These are phyloP conservation scores for Alternaria sp. DNA, from an alignment of 2,329 filamentous ascomycete genomes.

Conservation along the genomic window DNA sequence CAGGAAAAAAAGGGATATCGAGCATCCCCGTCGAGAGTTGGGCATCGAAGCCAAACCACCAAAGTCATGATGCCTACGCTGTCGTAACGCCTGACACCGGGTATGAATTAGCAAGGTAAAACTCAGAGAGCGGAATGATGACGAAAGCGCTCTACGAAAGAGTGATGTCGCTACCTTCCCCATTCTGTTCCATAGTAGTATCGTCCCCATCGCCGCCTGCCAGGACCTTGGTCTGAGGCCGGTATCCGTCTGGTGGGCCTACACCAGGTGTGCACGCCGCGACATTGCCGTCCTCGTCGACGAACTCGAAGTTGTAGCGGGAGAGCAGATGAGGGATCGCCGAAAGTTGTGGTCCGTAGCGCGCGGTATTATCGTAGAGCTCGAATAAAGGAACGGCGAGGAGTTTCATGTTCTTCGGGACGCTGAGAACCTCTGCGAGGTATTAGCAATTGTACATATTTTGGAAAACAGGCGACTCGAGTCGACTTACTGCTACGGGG, in stretches of 20 bases:
- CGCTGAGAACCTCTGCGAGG: conserved; percentile 81
- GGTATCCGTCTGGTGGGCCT: conserved; percentile 54
- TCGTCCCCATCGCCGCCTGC: conserved; percentile 48
- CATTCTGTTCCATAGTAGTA: conserved; percentile 47
- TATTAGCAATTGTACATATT: conserved; percentile 23
- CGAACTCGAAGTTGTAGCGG: conserved; percentile 96
- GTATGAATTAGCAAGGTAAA: neutral
- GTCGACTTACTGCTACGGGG: conserved; percentile 79
- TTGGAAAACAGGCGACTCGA: neutral
- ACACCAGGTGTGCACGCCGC: conserved; percentile 86
- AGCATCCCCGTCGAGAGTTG: neutral
- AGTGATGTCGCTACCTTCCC: conserved; percentile 45
- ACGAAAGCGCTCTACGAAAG: conserved; percentile 29
- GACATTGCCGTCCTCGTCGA: conserved; percentile 89
- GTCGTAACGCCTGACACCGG: conserved; percentile 5
- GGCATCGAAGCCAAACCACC: neutral
- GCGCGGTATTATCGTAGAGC: conserved; percentile 93
- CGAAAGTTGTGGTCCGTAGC: conserved; percentile 94
- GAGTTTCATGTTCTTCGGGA: conserved; percentile 99
- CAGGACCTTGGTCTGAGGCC: conserved; percentile 43
- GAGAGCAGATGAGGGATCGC: conserved; percentile 95
- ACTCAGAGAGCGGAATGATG: neutral
- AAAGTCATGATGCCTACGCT: neutral
- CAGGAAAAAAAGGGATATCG: neutral
- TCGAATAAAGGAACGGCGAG: conserved; percentile 96